Evolutionary conservation across 2,329 filamentous ascomycete genomes (phyloP).

Genomic region (Aspergillus versicolor): DNA sequence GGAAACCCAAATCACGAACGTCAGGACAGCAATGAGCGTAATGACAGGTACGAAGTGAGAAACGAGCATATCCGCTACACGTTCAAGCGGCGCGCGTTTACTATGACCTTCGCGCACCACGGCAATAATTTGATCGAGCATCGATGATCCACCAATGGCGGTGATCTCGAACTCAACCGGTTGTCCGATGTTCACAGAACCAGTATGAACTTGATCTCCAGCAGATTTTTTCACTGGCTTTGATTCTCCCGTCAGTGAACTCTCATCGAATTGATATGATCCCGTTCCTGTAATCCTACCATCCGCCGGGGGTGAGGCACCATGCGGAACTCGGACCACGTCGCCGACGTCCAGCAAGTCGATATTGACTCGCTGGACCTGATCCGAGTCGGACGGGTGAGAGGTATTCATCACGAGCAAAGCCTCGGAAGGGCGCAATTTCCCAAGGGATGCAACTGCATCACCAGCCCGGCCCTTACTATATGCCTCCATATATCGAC

Average conservation of each 20-base stretch:
- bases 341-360: slow-evolving; percentile 76
- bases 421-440: slow-evolving; percentile 74
- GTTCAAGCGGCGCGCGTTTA: slow-evolving; percentile 49
- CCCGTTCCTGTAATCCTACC: slow-evolving; percentile 60
- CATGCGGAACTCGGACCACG: slow-evolving; percentile 71
- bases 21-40: slow-evolving; percentile 48
- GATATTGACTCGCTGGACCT: slow-evolving; percentile 50
- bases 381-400: slow-evolving; percentile 3
- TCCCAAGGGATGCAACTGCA: slow-evolving; percentile 76
- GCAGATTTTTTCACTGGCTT: slow-evolving; percentile 43
- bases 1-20: slow-evolving; percentile 48
- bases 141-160: slow-evolving; percentile 47
- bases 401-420: slow-evolving; percentile 54
- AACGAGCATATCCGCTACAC: slow-evolving; percentile 48
- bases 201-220: slow-evolving; percentile 46
- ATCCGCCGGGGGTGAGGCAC: slow-evolving; percentile 81
- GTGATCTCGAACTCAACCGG: slow-evolving; percentile 46
- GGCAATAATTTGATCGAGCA: slow-evolving; percentile 51
- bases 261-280: slow-evolving; percentile 77
- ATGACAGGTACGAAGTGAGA: slow-evolving; percentile 52
- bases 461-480: slow-evolving; percentile 89
- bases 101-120: slow-evolving; percentile 52
- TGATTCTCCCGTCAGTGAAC: slow-evolving; percentile 70
- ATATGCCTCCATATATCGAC: slow-evolving; percentile 67
- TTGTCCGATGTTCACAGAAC: slow-evolving; percentile 49